phyloP scores from a whole-genome alignment of 169 alveolate species.

The Condylostoma magnum region DNA sequence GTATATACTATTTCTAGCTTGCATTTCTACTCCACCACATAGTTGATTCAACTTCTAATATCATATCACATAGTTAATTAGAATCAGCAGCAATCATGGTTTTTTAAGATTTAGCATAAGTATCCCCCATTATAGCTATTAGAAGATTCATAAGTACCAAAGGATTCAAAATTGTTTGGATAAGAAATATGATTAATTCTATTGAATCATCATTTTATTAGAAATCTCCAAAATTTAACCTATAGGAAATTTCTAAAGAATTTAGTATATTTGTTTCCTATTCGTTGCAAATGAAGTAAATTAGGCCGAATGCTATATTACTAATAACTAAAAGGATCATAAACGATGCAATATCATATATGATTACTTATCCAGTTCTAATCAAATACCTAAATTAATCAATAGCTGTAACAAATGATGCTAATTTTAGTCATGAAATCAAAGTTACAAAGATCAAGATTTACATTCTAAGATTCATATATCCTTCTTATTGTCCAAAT shows the following conservation, averaged over 20 bases:
- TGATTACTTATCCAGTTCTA: too few species aligned
- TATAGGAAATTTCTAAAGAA: neutral
- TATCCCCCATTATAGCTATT: conserved; percentile 30
- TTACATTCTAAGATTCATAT: too few species aligned
- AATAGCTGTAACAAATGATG: too few species aligned
- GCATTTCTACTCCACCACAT: neutral
- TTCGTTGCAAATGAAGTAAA: too few species aligned
- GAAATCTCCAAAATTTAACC: conserved; percentile 24
- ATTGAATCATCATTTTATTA: neutral
- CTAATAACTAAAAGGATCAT: too few species aligned
- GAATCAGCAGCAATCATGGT: neutral
- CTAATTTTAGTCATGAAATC: too few species aligned
- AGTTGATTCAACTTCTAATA: neutral
- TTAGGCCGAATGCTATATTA: too few species aligned
- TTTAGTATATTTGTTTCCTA: too few species aligned
- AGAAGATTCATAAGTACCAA: conserved; percentile 11
- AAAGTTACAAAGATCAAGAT: too few species aligned
- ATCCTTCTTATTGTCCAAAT: too few species aligned
- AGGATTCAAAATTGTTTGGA: conserved; percentile 11
- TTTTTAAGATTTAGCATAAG: conserved; percentile 14
- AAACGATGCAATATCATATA: too few species aligned
- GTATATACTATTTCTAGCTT: neutral
- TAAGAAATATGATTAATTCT: conserved; percentile 12
- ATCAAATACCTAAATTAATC: too few species aligned
- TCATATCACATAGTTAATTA: neutral